Evolutionary conservation across 805 yeast genomes (phyloP).

Genomic region (Ascoidea asiatica): DNA sequence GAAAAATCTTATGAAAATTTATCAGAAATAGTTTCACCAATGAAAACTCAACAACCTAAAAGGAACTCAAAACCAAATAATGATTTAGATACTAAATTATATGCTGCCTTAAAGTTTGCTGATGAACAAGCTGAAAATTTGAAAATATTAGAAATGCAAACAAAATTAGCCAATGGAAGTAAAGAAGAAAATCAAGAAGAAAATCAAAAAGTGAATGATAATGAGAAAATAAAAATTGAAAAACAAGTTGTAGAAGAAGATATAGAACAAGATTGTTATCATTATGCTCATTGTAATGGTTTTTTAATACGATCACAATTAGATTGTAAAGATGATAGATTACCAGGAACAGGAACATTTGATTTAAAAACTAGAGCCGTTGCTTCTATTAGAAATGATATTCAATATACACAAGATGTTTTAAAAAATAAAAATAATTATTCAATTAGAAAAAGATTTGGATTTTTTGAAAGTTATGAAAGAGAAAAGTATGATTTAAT

Average conservation of each 20-base stretch:
- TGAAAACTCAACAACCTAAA: no score
- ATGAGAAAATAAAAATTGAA: no score
- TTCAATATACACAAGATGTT: slow-evolving; percentile 35
- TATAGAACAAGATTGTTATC: slow-evolving; percentile 32
- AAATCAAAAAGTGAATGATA: slow-evolving; percentile 3
- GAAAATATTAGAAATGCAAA: background rate
- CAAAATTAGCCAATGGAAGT: background rate
- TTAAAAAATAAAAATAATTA: slow-evolving; percentile 40
- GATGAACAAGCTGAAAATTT: no score
- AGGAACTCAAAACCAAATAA: no score
- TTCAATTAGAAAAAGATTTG: slow-evolving; percentile 46
- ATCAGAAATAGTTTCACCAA: no score
- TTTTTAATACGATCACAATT: slow-evolving; percentile 83
- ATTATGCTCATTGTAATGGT: slow-evolving; percentile 54
- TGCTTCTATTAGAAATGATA: slow-evolving; percentile 70
- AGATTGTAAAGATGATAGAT: slow-evolving; percentile 61
- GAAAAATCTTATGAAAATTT: no score
- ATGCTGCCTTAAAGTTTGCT: no score
- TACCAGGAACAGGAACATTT: slow-evolving; percentile 88
- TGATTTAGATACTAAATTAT: no score
- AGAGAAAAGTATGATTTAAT: slow-evolving; percentile 68
- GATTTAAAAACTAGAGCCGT: slow-evolving; percentile 90
- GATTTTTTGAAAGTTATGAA: slow-evolving; percentile 68
- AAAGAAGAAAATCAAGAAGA: slow-evolving; percentile 4
- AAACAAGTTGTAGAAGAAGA: no score